Conservation (phyloP, 129 eudicot genomes). For the Apium graveolens region DNA sequence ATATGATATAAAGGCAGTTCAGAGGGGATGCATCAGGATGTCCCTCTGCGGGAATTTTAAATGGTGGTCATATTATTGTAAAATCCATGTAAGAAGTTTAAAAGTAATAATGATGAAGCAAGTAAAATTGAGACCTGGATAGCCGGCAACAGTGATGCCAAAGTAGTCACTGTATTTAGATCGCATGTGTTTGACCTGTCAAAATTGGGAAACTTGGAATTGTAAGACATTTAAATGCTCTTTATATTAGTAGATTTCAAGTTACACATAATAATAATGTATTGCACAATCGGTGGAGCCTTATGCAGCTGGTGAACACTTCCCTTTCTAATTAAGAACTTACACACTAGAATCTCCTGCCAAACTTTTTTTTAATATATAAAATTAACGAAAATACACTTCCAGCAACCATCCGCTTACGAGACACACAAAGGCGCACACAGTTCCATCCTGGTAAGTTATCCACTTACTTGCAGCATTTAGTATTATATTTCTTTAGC, state of each 20-base stretch:
- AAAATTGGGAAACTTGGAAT: neutral
- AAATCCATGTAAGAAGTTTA: neutral
- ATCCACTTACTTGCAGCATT: too few species aligned
- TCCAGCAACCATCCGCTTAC: too few species aligned
- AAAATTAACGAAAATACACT: neutral
- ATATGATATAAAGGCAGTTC: too few species aligned
- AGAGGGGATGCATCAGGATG: constrained; percentile 99
- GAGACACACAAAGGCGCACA: too few species aligned
- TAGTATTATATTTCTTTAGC: too few species aligned
- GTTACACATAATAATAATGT: neutral
- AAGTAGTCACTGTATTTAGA: constrained; percentile 78
- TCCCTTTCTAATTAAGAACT: neutral
- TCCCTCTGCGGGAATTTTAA: constrained; percentile 52
- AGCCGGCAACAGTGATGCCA: constrained; percentile 98
- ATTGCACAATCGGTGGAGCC: neutral
- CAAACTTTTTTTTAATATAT: neutral
- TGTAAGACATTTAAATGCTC: neutral
- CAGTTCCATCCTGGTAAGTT: too few species aligned
- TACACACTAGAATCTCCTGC: neutral
- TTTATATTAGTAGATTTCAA: neutral
- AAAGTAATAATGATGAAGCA: neutral
- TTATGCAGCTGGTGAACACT: neutral
- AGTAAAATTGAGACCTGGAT: constrained; percentile 57
- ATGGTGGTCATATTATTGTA: constrained; percentile 6
- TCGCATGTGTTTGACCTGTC: constrained; percentile 84